These are phyloP conservation scores for Escallonia herrerae DNA, from an alignment of 129 eudicot species.

Conservation along the genomic window DNA sequence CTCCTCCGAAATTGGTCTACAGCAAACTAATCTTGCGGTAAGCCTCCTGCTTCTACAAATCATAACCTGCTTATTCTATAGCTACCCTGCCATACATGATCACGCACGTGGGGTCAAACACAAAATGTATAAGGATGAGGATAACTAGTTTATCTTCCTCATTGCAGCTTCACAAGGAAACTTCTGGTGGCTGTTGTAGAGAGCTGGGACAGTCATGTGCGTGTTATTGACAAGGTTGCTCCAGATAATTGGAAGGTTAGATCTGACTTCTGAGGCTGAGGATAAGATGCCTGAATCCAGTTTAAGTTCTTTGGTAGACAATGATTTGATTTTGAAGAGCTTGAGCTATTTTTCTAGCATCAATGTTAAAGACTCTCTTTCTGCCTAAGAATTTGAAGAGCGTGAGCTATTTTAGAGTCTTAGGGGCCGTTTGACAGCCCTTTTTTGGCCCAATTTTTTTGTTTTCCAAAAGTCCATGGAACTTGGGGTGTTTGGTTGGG, in stretches of 20 bases:
- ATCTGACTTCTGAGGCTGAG: background rate
- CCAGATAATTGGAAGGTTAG: conserved; percentile 83
- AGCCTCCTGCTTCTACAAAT: conserved; percentile 10
- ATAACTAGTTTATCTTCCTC: conserved; percentile 6
- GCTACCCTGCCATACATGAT: background rate
- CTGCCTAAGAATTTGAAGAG: background rate
- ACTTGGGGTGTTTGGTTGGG: too few species aligned
- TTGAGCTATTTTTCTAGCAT: background rate
- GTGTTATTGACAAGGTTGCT: conserved; percentile 66
- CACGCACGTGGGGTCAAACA: too few species aligned
- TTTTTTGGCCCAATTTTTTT: too few species aligned
- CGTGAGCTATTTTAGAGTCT: too few species aligned
- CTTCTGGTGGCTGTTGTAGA: conserved; percentile 80
- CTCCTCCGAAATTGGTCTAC: conserved; percentile 96
- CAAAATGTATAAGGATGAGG: too few species aligned
- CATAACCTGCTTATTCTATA: background rate
- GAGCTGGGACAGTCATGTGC: conserved; percentile 78
- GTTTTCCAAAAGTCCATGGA: too few species aligned
- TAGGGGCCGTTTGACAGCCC: too few species aligned
- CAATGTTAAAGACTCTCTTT: background rate
- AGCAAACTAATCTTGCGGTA: conserved; percentile 84
- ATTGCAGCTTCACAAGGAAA: conserved; percentile 74
- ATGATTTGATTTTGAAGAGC: too few species aligned
- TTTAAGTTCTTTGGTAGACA: background rate
- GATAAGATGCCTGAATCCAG: background rate